phyloP scores from a whole-genome alignment of 2,329 filamentous ascomycete species.

The Hortaea werneckii region DNA sequence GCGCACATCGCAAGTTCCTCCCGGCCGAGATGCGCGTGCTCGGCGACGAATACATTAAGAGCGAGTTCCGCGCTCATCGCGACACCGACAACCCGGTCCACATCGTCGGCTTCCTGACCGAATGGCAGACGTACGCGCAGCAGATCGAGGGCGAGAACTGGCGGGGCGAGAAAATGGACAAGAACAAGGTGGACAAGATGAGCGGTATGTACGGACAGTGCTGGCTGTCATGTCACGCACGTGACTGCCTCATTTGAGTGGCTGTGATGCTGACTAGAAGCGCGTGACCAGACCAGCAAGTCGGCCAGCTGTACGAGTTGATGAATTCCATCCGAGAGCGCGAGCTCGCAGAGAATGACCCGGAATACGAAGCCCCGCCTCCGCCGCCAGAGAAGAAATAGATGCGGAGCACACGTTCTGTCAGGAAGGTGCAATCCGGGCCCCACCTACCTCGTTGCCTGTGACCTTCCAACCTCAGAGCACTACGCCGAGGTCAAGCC shows the following conservation, averaged over 20 bases:
- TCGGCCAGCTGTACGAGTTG: conserved; percentile 86
- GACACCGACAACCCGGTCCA: conserved; percentile 84
- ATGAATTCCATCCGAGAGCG: conserved; percentile 67
- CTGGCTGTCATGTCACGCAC: not conserved
- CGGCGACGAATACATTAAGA: conserved; percentile 87
- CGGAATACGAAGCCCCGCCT: conserved; percentile 13
- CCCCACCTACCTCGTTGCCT: not conserved
- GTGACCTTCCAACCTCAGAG: not conserved
- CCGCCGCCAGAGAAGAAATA: conserved; percentile 3
- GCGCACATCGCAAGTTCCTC: conserved; percentile 73
- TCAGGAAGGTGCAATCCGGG: not conserved
- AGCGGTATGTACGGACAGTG: conserved; percentile 50
- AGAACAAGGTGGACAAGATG: conserved; percentile 80
- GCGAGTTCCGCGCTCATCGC: conserved; percentile 78
- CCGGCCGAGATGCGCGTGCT: conserved; percentile 64
- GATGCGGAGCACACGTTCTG: not conserved
- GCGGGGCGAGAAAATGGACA: conserved; percentile 76
- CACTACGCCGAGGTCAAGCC: not conserved
- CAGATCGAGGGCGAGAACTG: conserved; percentile 79
- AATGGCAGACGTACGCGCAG: conserved; percentile 86
- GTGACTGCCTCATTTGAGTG: not conserved
- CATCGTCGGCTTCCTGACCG: conserved; percentile 87
- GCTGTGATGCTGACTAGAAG: not conserved
- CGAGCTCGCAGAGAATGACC: conserved; percentile 38
- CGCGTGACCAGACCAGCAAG: conserved; percentile 63